Evolutionary conservation across 2,329 filamentous ascomycete species (phyloP).

Genomic region (Cladosporium cucumerinum): DNA sequence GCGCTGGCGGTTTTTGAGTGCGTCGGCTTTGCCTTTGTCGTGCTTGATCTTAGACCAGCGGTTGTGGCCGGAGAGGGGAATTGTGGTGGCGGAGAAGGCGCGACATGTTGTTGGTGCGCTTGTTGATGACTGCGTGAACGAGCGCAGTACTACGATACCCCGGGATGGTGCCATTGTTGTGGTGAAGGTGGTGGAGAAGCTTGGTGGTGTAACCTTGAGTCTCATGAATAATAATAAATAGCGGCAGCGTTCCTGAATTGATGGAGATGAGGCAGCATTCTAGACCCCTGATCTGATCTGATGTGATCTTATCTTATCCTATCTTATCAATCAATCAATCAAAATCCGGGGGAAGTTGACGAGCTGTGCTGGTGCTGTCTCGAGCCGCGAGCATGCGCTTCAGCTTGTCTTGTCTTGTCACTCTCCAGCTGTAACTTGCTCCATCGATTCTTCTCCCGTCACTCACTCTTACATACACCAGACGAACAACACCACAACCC

Average conservation of each 20-base stretch:
- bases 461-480: not conserved
- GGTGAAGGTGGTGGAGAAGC: not conserved
- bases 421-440: not conserved
- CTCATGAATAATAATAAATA: not conserved
- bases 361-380: not conserved
- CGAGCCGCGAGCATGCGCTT: not conserved
- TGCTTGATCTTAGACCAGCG: slow-evolving; percentile 97
- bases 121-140: not conserved
- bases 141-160: slow-evolving; percentile 21
- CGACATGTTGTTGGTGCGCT: slow-evolving; percentile 14
- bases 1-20: slow-evolving; percentile 70
- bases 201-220: not conserved
- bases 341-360: not conserved
- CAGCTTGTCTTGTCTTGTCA: not conserved
- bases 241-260: not conserved
- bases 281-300: slow-evolving; percentile 9
- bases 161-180: slow-evolving; percentile 33
- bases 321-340: too few species aligned
- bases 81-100: slow-evolving; percentile 22
- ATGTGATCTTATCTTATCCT: too few species aligned
- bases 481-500: not conserved
- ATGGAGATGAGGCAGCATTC: not conserved
- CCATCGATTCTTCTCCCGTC: not conserved
- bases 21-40: slow-evolving; percentile 84
- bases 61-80: slow-evolving; percentile 66